These are phyloP conservation scores for Pythium oligandrum DNA, from an alignment of 352 stramenopile genomes.

Conservation along the genomic window DNA sequence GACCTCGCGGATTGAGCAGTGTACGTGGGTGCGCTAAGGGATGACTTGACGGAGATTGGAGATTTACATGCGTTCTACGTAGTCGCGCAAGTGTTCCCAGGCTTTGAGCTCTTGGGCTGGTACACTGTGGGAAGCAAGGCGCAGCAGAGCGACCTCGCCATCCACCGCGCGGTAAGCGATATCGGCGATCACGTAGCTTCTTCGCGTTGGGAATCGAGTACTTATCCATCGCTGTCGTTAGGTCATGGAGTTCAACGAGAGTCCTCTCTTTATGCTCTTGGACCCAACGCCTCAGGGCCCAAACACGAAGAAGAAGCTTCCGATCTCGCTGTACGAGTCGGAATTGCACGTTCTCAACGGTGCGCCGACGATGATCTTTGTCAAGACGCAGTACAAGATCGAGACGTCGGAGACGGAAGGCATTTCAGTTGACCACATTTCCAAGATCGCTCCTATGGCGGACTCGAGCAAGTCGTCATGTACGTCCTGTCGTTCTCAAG, in stretches of 20 bases:
- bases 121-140: conserved; percentile 81
- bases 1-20: conserved; percentile 73
- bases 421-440: conserved; percentile 87
- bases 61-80: neutral
- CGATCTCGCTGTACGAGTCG: conserved; percentile 81
- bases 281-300: conserved; percentile 54
- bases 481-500: conserved; percentile 20
- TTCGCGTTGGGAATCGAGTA: neutral
- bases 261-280: conserved; percentile 74
- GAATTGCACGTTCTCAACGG: conserved; percentile 84
- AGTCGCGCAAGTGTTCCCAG: conserved; percentile 84
- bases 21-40: conserved; percentile 23
- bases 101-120: conserved; percentile 87
- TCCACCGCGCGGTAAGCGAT: conserved; percentile 59
- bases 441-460: conserved; percentile 73
- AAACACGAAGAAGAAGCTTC: conserved; percentile 86
- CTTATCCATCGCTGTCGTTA: conserved; percentile 14
- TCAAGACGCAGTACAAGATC: conserved; percentile 84
- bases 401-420: conserved; percentile 84
- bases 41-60: neutral
- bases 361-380: conserved; percentile 86
- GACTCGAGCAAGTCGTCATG: conserved; percentile 67
- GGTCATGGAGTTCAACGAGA: conserved; percentile 88
- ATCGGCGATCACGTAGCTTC: neutral
- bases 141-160: conserved; percentile 60